Evolutionary conservation across 768 basidiomycete species (phyloP), one percentile per base, ranked within the genome.

Genomic region (Pleurotus eryngii): DNA sequence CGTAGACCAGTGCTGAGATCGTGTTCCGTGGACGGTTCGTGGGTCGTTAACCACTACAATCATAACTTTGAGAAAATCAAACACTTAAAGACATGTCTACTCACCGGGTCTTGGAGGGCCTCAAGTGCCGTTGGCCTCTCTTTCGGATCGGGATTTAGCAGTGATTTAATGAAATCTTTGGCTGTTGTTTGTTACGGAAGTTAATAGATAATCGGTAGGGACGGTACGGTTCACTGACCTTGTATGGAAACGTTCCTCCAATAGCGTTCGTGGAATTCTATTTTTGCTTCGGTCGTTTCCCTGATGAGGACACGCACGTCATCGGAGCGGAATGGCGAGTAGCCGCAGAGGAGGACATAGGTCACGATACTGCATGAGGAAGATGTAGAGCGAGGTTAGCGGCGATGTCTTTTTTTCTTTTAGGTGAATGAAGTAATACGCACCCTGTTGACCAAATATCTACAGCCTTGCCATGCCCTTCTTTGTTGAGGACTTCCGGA

Each of bases 391-490:
- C 2, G 49, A 39, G 7, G 26, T 22, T 38, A 12, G 40, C 1
- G n/a, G 40, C 1, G n/a, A 30, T 17, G 57, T 26, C n/a, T n/a
- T n/a, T n/a, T n/a, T n/a, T n/a, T n/a, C n/a, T n/a, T 3, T 40
- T 8, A 57, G 15, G 24, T n/a, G 46, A 42, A 24, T n/a, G 43
- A 45, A 45, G 30, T 18, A 39, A 49, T 43, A 71, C 84, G 39
- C 61, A 92, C 92, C 96, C 97, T 4, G 86, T 87, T 26, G 89
- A 86, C 97, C 97, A 98, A 15, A 97, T 72, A 70, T 98, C 97
- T 5, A 97, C 95, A 3, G 91, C 84, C 67, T 92, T 94, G 46
- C 94, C 87, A 65, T 99, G 95, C 0, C 92, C 92, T n/a, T 77
- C 70, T 62, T 89, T 85, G 59, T 80, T 82, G 24, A 95, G 73